phyloP scores from a whole-genome alignment of 1,139 yeast genomes.

The Blastobotrys buckinghamii region DNA sequence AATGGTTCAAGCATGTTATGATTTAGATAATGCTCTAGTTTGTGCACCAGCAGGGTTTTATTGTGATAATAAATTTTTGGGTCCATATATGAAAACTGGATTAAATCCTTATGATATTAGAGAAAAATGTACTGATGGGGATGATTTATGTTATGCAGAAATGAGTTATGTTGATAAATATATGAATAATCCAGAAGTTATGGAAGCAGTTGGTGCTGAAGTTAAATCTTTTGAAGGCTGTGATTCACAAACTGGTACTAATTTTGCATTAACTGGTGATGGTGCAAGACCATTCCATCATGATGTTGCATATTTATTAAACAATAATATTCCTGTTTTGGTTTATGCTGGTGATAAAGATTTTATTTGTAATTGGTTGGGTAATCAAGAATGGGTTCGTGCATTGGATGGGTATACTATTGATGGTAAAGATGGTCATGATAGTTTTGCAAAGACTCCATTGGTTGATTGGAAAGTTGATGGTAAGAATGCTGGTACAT shows the following conservation, averaged over 20 bases:
- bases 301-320: slow-evolving; percentile 50
- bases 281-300: slow-evolving; percentile 58
- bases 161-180: slow-evolving; percentile 61
- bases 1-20: slow-evolving; percentile 76
- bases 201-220: slow-evolving; percentile 77
- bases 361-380: slow-evolving; percentile 86
- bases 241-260: slow-evolving; percentile 43
- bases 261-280: slow-evolving; percentile 76
- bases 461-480: slow-evolving; percentile 39
- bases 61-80: slow-evolving; percentile 83
- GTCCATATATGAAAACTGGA: slow-evolving; percentile 86
- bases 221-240: slow-evolving; percentile 74
- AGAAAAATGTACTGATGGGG: slow-evolving; percentile 71
- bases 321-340: slow-evolving; percentile 61
- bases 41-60: slow-evolving; percentile 93
- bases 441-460: slow-evolving; percentile 24
- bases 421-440: slow-evolving; percentile 38
- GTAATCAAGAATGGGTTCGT: slow-evolving; percentile 75
- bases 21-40: slow-evolving; percentile 69
- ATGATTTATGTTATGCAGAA: slow-evolving; percentile 66
- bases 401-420: slow-evolving; percentile 45
- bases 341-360: slow-evolving; percentile 89
- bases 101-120: slow-evolving; percentile 92
- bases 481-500: slow-evolving; percentile 28
- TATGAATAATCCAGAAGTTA: slow-evolving; percentile 63